Base-by-base conservation (phyloP, 2,329 filamentous ascomycete genomes). In the Hypomyces perniciosus region DNA sequence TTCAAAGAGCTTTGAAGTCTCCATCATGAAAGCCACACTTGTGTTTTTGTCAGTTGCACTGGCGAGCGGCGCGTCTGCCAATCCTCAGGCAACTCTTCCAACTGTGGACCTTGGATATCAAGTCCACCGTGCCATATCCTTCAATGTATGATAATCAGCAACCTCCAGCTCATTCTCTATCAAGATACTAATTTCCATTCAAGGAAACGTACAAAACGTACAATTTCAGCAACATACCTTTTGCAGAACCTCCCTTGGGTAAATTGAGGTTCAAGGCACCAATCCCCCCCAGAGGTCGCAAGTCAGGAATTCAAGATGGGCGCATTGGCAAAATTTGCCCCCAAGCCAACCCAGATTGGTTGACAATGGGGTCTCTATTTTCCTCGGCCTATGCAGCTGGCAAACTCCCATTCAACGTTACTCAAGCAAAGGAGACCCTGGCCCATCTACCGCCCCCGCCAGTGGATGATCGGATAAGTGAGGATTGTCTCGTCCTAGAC, bases 211-310 rank as follows among this genome's bases (percentile, higher is more conserved):
- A 43, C 10, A 49, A 49, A 29, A 20, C 45, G 8, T 49, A 52
- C 10, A 52, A 52, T 45, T 52, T 52, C 28, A 48, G 31, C 20
- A 52, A 52, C 8, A 52, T 49, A 28, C 45, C 50, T 2, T 52
- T 35, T 40, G 50, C 50, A 1, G 50, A 52, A 12, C 50, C 50
- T 28, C 50, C 50, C 4, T 12, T 52, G 8, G 46, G 50, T 10
- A 12, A 33, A 12, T 30, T 52, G 1, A 48, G 50, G 5, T 52
- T 43, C 8, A 49, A 13, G 1, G 45, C 40, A 4, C 50, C 50
- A 1, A 13, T 49, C 35, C 28, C 50, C 9, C 50, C 40, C 10
- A 44, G 30, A 9, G 45, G 45, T 8, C 50, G 50, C 12, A 52
- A 49, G 27, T 33, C 12, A 9, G 50, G 29, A 8, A 40, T 52